phyloP scores from a whole-genome alignment of 192 early-diverging fungal species.

The Lobosporangium transversale region DNA sequence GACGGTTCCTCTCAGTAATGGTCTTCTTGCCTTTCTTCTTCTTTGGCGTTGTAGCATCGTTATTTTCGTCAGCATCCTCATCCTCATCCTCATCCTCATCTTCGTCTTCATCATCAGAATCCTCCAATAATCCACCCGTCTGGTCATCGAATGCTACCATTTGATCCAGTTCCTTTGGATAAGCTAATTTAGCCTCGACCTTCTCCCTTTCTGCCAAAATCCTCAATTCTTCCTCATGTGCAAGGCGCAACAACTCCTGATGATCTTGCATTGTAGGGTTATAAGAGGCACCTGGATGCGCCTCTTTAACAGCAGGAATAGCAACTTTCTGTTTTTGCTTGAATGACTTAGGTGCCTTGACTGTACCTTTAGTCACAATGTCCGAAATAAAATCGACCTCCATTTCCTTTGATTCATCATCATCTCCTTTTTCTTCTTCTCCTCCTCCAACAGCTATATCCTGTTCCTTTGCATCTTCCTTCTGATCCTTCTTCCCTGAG shows the following conservation, averaged over 20 bases:
- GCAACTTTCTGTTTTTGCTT: slow-evolving; percentile 56
- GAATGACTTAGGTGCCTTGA: slow-evolving; percentile 56
- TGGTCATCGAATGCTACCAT: slow-evolving; percentile 36
- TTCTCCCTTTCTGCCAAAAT: slow-evolving; percentile 50
- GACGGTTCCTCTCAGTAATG: slow-evolving; percentile 65
- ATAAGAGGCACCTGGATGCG: slow-evolving; percentile 91
- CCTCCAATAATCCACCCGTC: slow-evolving; percentile 37
- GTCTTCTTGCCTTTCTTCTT: slow-evolving; percentile 65
- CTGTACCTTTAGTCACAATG: slow-evolving; percentile 39
- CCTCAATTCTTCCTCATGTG: slow-evolving; percentile 65
- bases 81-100: slow-evolving; percentile 51
- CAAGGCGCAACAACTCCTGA: slow-evolving; percentile 70
- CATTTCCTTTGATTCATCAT: slow-evolving; percentile 60
- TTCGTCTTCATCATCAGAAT: slow-evolving; percentile 43
- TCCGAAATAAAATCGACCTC: slow-evolving; percentile 28
- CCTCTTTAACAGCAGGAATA: slow-evolving; percentile 75
- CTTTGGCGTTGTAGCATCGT: slow-evolving; percentile 33
- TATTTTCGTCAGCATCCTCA: slow-evolving; percentile 8
- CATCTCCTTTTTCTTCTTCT: no score
- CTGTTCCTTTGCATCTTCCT: slow-evolving; percentile 58
- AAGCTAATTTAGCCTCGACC: slow-evolving; percentile 57
- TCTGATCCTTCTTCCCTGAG: slow-evolving; percentile 54
- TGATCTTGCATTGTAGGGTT: slow-evolving; percentile 86
- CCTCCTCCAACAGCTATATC: no score
- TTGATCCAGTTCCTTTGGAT: slow-evolving; percentile 50